Evolutionary conservation across 768 basidiomycete species (phyloP).

Genomic region (Mrakia blollopis): DNA sequence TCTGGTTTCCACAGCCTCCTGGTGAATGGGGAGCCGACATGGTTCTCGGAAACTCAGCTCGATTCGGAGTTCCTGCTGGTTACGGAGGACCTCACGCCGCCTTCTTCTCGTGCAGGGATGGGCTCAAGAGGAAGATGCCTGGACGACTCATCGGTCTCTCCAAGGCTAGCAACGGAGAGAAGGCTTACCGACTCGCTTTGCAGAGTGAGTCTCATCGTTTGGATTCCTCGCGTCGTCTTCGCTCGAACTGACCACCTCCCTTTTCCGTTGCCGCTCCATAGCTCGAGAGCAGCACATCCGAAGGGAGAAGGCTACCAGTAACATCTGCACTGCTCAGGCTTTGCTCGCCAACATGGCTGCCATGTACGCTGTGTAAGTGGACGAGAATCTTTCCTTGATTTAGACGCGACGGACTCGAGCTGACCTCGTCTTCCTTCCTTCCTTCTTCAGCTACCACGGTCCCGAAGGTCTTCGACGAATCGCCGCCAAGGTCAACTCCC

Average conservation of each 20-base stretch:
- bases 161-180: slow-evolving; percentile 73
- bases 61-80: slow-evolving; percentile 95
- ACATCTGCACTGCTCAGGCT: slow-evolving; percentile 96
- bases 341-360: slow-evolving; percentile 98
- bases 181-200: slow-evolving; percentile 84
- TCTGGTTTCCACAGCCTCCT: slow-evolving; percentile 53
- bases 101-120: slow-evolving; percentile 91
- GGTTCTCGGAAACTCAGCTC: slow-evolving; percentile 87
- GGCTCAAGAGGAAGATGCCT: slow-evolving; percentile 96
- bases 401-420: neutral
- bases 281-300: slow-evolving; percentile 96
- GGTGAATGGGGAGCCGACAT: slow-evolving; percentile 99
- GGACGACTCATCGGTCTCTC: slow-evolving; percentile 89
- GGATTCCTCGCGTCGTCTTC: neutral
- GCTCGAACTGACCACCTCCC: slow-evolving; percentile 2
- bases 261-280: slow-evolving; percentile 42
- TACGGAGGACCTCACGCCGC: slow-evolving; percentile 97
- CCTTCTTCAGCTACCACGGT: slow-evolving; percentile 65
- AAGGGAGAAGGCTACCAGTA: slow-evolving; percentile 95
- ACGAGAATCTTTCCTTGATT: neutral
- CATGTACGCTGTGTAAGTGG: slow-evolving; percentile 59
- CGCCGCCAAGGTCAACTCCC: slow-evolving; percentile 81
- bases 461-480: slow-evolving; percentile 77
- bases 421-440: neutral
- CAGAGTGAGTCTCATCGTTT: slow-evolving; percentile 66